These are phyloP conservation scores for Trichoderma atroviride DNA, from an alignment of 2,329 filamentous ascomycete genomes.

Conservation along the genomic window DNA sequence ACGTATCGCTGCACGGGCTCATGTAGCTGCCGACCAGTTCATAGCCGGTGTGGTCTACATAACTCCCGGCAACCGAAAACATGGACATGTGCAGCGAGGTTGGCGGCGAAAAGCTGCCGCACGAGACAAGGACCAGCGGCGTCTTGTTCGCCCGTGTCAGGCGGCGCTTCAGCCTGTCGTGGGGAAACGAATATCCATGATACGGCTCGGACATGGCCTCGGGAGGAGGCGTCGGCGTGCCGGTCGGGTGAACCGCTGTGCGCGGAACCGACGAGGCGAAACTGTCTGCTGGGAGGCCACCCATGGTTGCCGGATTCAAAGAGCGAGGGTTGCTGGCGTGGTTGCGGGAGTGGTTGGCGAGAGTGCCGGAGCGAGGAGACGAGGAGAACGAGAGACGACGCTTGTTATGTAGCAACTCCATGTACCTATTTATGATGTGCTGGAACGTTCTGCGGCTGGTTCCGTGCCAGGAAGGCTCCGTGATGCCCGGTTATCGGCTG, in stretches of 20 bases:
- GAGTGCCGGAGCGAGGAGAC: background rate
- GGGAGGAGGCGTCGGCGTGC: constrained; percentile 23
- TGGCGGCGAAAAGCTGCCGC: constrained; percentile 71
- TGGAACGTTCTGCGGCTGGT: background rate
- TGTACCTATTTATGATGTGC: constrained; percentile 2
- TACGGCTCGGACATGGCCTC: constrained; percentile 23
- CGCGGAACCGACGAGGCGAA: constrained; percentile 20
- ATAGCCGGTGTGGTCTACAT: constrained; percentile 68
- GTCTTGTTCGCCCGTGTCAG: constrained; percentile 58
- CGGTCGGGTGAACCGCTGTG: background rate
- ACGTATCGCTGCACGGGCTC: constrained; percentile 42
- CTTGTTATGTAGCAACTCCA: constrained; percentile 19
- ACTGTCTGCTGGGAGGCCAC: constrained; percentile 4
- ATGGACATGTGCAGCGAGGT: constrained; percentile 77
- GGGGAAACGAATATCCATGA: constrained; percentile 58
- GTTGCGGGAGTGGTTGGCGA: background rate
- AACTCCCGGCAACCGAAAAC: constrained; percentile 82
- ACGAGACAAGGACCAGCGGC: constrained; percentile 68
- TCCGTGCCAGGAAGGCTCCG: constrained; percentile 19
- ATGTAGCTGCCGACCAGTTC: constrained; percentile 80
- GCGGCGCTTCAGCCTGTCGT: constrained; percentile 55
- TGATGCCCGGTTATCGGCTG: constrained; percentile 22
- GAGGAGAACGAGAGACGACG: constrained; percentile 12
- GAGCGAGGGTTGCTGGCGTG: background rate
- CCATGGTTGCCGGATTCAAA: background rate